Evolutionary conservation across 176 grass and related monocot species (phyloP), one percentile per base, ranked within the genome.

Genomic region (Tuctoria greenei): DNA sequence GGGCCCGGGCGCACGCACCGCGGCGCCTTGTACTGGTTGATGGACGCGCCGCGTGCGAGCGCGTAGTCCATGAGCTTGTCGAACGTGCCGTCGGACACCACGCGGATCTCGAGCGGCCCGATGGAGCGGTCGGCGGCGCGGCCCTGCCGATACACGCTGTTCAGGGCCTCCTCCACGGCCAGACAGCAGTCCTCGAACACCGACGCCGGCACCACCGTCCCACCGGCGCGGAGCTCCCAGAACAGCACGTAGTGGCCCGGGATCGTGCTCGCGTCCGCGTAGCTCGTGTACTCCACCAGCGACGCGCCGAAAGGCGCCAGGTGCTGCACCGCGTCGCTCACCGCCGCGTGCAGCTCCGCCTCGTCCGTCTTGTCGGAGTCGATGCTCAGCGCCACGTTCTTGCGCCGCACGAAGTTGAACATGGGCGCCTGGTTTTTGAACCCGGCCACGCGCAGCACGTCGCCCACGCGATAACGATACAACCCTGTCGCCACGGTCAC

Each of bases 21-120:
- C 2, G 91, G 91, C 55, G 85, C 86, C 82, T 93, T 93, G 91
- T 88, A 93, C 76, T 93, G 88, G 74, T 87, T 93, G 82, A 86
- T 87, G 54, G 91, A 81, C 3, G 82, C 74, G 55, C 91, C 88
- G 16, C 88, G 73, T 35, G 79, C 74, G 66, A 90, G 73, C 71
- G 80, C 88, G 71, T 81, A 66, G 82, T 93, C 91, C 91, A 93
- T 81, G 43, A 93, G 81, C 66, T 88, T 87, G 42, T 81, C 64
- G 66, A 93, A 93, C 2, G 85, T 90, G 61, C 82, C 91, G 12
- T 62, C 51, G 14, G 61, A 50, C 9, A 93, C 88, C 4, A 93
- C 82, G 12, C 91, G 79, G 36, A 93, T 86, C 88, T 93, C 91
- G 20, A 93, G 82, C 4, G 87, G 82, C 0, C 91, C 91, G 14